Base-by-base conservation (phyloP, 2,329 filamentous ascomycete species). In the Penicillium expansum region DNA sequence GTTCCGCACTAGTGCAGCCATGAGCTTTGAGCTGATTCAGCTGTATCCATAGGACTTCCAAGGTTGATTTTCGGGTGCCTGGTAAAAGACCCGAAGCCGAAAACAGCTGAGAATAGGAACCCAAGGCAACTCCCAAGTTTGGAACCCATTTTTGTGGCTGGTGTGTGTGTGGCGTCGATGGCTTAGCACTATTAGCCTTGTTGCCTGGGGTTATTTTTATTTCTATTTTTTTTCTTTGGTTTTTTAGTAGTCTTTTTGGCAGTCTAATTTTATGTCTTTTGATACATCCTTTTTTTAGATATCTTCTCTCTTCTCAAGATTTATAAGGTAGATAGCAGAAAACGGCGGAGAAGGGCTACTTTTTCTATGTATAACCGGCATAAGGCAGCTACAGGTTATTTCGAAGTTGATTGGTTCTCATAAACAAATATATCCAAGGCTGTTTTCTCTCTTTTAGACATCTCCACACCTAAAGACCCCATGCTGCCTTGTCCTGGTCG, bases 1-100 rank as follows among this genome's bases (percentile, higher is more conserved):
- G 69, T 82, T 83, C 67, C 83, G 66, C 48, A 62, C 55, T 30
- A 66, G 68, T 61, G 55, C 57, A 62, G 64, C 52, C 64, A 67
- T 67, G 50, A 48, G 51, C 52, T 27, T 27, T 52, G 43, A 42
- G 16, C 35, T 41, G 22, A 51, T 20, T 5, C 24, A 39, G 38
- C 14, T 18, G 33, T 47, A 47, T 58, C 61, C 61, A 63, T 62
- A 32, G 16, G 24, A 39, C 4, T 5, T 38, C 4, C n/a, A 37
- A 37, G 16, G 9, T 49, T 22, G 18, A n/a, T 29, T 16, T 16
- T 18, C n/a, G 16, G 42, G 18, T 45, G 41, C 20, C 51, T 49
- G 18, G 14, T 10, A 52, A 24, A 8, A 20, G 24, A 37, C 16
- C 52, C 14, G 27, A 11, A 20, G 48, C 47, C 37, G 47, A 42